Conservation (phyloP, 2,329 filamentous ascomycete genomes). For the Cryphonectria nitschkei region DNA sequence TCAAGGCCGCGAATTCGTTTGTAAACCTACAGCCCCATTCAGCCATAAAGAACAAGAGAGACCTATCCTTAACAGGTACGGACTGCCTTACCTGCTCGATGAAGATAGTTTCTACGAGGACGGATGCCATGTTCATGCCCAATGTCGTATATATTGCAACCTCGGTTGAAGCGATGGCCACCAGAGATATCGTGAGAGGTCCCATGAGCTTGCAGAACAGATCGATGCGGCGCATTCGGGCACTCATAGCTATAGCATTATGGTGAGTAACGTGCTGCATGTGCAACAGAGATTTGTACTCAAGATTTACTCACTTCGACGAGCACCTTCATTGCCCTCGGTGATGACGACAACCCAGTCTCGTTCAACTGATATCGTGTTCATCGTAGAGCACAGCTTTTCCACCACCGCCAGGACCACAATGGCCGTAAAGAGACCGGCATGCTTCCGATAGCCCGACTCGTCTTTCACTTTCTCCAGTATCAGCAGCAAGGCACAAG, state of each 20-base stretch:
- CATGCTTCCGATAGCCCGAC: conserved; percentile 37
- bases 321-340: conserved; percentile 40
- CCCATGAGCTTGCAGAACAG: conserved; percentile 60
- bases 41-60: background rate
- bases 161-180: conserved; percentile 49
- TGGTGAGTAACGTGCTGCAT: background rate
- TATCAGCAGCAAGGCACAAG: conserved; percentile 50
- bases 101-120: conserved; percentile 53
- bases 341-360: conserved; percentile 68
- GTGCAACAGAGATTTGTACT: no score
- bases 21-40: conserved; percentile 32
- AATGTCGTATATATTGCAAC: conserved; percentile 52
- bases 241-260: conserved; percentile 47
- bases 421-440: conserved; percentile 40
- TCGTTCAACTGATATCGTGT: conserved; percentile 69
- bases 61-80: background rate
- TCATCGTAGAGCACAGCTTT: conserved; percentile 65
- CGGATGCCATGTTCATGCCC: conserved; percentile 50
- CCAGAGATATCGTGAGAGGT: conserved; percentile 53
- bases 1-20: conserved; percentile 31
- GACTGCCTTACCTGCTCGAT: conserved; percentile 46
- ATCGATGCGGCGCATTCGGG: conserved; percentile 61
- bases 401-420: conserved; percentile 67
- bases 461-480: conserved; percentile 33
- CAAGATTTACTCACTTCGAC: conserved; percentile 29